Evolutionary conservation across 768 basidiomycete species (phyloP).

Genomic region (Rhizopogon vinicolor): DNA sequence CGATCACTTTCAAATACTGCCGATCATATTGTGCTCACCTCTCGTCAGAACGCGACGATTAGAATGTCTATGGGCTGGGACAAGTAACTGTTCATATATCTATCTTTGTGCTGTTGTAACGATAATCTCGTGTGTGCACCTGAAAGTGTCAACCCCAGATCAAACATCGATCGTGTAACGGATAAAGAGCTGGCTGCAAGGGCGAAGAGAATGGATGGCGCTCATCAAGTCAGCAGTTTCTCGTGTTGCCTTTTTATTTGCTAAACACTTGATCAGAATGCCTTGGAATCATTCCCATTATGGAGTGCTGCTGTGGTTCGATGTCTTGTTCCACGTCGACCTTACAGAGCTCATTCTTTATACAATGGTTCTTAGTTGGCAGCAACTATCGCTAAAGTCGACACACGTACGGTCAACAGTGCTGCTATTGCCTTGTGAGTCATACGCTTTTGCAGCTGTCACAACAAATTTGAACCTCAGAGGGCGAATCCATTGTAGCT

Average conservation of each 20-base stretch:
- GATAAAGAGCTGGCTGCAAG: neutral
- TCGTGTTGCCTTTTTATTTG: neutral
- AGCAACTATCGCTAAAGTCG: neutral
- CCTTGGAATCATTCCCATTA: neutral
- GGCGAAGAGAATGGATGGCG: slow-evolving; percentile 3
- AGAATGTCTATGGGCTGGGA: neutral
- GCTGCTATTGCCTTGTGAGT: slow-evolving; percentile 1
- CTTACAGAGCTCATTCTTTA: neutral
- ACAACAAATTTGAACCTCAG: neutral
- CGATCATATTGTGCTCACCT: neutral
- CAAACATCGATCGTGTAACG: neutral
- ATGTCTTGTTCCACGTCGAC: neutral
- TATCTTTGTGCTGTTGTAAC: neutral
- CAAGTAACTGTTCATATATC: slow-evolving; percentile 1
- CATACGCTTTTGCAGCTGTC: neutral
- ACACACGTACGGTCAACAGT: slow-evolving; percentile 1
- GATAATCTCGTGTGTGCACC: neutral
- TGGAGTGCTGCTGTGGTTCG: slow-evolving; percentile 5
- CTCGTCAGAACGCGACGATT: neutral
- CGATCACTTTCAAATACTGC: neutral
- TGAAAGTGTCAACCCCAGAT: neutral
- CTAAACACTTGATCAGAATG: neutral
- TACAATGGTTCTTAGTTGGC: slow-evolving; percentile 1
- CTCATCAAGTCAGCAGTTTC: slow-evolving; percentile 1
- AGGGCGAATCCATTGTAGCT: neutral